phyloP scores from a whole-genome alignment of 1,139 yeast genomes.

The Sugiyamaella castrensis region DNA sequence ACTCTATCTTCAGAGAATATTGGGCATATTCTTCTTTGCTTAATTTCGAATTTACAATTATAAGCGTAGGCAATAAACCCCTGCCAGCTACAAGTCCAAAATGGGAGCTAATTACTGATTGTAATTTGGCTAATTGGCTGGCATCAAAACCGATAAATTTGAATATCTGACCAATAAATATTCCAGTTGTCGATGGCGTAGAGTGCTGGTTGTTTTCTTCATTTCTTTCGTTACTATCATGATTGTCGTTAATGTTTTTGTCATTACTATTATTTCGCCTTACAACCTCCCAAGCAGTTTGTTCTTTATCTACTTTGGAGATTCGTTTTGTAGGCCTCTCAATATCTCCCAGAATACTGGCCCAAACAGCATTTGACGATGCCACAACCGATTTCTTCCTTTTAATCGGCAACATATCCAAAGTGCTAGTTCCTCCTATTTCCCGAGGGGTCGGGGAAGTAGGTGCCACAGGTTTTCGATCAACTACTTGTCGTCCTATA shows the following conservation, averaged over 20 bases:
- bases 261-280: background rate
- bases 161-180: conserved; percentile 26
- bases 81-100: conserved; percentile 25
- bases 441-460: background rate
- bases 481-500: conserved; percentile 9
- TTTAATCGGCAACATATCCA: conserved; percentile 10
- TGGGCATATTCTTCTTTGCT: background rate
- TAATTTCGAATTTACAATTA: conserved; percentile 33
- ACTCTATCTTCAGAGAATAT: background rate
- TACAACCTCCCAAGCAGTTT: conserved; percentile 8
- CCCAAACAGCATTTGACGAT: conserved; percentile 23
- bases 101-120: conserved; percentile 42
- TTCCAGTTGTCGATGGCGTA: conserved; percentile 15
- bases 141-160: conserved; percentile 27
- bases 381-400: conserved; percentile 20
- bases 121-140: conserved; percentile 26
- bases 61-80: conserved; percentile 14
- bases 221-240: background rate
- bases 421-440: background rate
- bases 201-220: conserved; percentile 1
- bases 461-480: conserved; percentile 19
- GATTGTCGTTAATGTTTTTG: conserved; percentile 3
- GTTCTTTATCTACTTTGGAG: background rate
- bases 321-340: conserved; percentile 10
- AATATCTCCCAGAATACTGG: conserved; percentile 22